Evolutionary conservation across 2,329 filamentous ascomycete genomes (phyloP).

Genomic region (Emydomyces testavorans): DNA sequence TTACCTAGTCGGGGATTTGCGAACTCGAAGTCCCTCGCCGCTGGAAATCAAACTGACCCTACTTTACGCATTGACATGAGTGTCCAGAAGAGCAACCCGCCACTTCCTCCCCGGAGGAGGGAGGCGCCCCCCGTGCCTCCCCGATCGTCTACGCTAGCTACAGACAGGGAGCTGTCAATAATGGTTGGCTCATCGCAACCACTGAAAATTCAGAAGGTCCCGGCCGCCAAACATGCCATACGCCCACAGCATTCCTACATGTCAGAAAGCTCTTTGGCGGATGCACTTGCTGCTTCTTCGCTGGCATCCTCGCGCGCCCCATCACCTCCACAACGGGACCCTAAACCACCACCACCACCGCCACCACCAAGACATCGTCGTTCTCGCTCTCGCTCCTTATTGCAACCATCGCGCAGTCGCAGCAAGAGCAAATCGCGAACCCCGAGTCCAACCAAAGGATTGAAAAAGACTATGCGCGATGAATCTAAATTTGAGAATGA

Average conservation of each 20-base stretch:
- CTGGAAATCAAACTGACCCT: background rate
- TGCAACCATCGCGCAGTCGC: constrained; percentile 25
- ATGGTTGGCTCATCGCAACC: background rate
- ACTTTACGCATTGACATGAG: background rate
- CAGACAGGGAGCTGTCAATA: background rate
- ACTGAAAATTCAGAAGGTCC: background rate
- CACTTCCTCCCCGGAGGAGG: background rate
- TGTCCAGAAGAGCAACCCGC: background rate
- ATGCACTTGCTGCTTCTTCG: constrained; percentile 38
- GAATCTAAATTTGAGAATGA: constrained; percentile 29
- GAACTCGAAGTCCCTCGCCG: background rate
- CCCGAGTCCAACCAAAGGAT: constrained; percentile 28
- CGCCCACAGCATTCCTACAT: constrained; percentile 1
- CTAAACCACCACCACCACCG: constrained; percentile 28
- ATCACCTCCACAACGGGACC: constrained; percentile 27
- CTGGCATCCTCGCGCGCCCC: constrained; percentile 34
- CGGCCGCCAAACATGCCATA: background rate
- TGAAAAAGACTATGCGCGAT: constrained; percentile 36
- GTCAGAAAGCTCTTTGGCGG: constrained; percentile 25
- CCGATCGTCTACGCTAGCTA: background rate
- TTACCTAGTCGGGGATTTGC: background rate
- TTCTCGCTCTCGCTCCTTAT: constrained; percentile 28
- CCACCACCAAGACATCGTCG: constrained; percentile 30
- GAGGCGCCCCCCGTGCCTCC: constrained; percentile 8
- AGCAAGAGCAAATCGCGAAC: constrained; percentile 24